Conservation (phyloP, 108 stramenopile species). For the Pseudonitzschia pungens region DNA sequence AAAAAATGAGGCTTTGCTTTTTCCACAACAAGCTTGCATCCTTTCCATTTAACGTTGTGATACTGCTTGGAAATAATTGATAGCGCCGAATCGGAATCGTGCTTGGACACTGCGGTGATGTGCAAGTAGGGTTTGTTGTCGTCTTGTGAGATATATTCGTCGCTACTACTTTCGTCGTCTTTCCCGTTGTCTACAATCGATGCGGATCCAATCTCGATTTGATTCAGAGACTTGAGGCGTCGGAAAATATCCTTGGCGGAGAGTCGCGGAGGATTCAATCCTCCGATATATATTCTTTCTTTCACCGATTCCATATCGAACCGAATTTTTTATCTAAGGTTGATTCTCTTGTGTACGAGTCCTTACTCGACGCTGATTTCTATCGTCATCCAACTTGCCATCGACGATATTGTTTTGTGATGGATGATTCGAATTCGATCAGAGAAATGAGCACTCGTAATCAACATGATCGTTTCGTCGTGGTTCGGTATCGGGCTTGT, state of each 20-base stretch:
- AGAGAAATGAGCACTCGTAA: too few species aligned
- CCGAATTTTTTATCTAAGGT: neutral
- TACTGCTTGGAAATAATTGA: constrained; percentile 61
- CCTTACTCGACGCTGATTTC: too few species aligned
- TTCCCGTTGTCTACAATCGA: constrained; percentile 31
- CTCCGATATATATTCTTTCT: constrained; percentile 85
- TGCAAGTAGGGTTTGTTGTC: constrained; percentile 37
- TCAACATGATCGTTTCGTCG: too few species aligned
- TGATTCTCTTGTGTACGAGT: too few species aligned
- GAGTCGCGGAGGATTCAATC: constrained; percentile 64
- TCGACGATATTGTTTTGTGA: too few species aligned
- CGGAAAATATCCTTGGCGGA: constrained; percentile 55
- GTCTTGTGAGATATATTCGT: constrained; percentile 1
- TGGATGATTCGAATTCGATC: too few species aligned
- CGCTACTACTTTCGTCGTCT: constrained; percentile 1
- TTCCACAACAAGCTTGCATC: constrained; percentile 69
- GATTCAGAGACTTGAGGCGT: constrained; percentile 35
- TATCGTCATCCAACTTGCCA: too few species aligned
- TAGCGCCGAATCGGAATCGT: constrained; percentile 33
- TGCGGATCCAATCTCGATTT: constrained; percentile 33
- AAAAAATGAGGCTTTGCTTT: constrained; percentile 71
- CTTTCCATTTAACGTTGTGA: constrained; percentile 88
- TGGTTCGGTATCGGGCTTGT: too few species aligned
- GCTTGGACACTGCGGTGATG: constrained; percentile 26
- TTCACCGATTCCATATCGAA: neutral